phyloP scores from a whole-genome alignment of 176 grass and related monocot species.

The Avena sativa region DNA sequence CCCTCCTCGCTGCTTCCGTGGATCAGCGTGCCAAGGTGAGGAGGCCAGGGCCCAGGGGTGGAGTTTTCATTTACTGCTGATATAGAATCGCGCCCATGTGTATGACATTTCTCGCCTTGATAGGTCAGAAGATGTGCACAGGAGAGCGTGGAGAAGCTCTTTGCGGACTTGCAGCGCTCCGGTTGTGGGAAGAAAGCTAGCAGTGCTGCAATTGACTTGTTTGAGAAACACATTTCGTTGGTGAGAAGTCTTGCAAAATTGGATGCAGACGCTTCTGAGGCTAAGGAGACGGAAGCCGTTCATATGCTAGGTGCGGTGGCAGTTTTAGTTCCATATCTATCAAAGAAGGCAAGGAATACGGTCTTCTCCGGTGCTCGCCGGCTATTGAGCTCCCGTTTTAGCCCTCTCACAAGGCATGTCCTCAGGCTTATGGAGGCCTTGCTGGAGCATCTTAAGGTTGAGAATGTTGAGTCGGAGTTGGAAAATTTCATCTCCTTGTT shows the following conservation, averaged over 20 bases:
- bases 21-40: constrained; percentile 85
- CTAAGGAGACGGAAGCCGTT: constrained; percentile 49
- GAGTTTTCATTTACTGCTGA: not conserved
- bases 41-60: not conserved
- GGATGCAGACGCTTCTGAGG: constrained; percentile 50
- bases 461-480: constrained; percentile 61
- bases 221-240: constrained; percentile 69
- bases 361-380: constrained; percentile 68
- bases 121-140: constrained; percentile 91
- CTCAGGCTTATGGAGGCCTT: constrained; percentile 65
- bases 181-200: constrained; percentile 66
- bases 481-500: constrained; percentile 62
- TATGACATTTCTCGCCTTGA: constrained; percentile 4
- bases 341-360: constrained; percentile 67
- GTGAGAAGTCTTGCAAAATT: constrained; percentile 38
- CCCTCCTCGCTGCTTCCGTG: constrained; percentile 60
- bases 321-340: constrained; percentile 59
- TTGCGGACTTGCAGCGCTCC: constrained; percentile 57
- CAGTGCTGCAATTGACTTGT: constrained; percentile 57
- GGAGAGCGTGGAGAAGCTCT: constrained; percentile 67
- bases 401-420: constrained; percentile 63
- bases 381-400: constrained; percentile 60
- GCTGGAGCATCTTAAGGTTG: constrained; percentile 61
- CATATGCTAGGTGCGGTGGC: constrained; percentile 70
- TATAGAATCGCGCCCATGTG: constrained; percentile 11